These are phyloP conservation scores for Mortierella polycephala DNA, from an alignment of 371 early-diverging fungal species.

Conservation along the genomic window DNA sequence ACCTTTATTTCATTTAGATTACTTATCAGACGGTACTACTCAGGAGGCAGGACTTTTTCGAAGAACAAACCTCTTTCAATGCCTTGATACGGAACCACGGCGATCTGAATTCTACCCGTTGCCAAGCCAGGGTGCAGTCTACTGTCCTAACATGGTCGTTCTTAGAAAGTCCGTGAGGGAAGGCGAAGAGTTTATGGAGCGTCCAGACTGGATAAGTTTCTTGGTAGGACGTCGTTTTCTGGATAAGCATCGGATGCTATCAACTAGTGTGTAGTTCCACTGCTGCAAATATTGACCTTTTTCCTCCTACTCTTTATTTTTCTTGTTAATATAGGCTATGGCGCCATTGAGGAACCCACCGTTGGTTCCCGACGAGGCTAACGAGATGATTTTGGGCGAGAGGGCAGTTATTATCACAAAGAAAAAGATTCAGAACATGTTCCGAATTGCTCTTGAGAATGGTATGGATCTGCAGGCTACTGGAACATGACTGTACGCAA, in stretches of 20 bases:
- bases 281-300: no score
- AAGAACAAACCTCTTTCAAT: constrained; percentile 56
- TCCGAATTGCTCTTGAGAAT: constrained; percentile 51
- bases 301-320: background rate
- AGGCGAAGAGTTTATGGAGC: constrained; percentile 48
- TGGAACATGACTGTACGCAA: no score
- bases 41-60: constrained; percentile 61
- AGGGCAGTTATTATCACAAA: constrained; percentile 41
- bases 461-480: constrained; percentile 10
- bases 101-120: constrained; percentile 56
- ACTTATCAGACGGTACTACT: constrained; percentile 50
- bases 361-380: constrained; percentile 33
- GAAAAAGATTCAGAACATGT: constrained; percentile 54
- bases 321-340: constrained; percentile 24
- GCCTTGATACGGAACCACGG: constrained; percentile 54
- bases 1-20: constrained; percentile 30
- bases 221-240: constrained; percentile 33
- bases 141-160: constrained; percentile 58
- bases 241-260: no score
- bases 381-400: constrained; percentile 46
- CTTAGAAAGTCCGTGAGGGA: constrained; percentile 48
- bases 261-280: no score
- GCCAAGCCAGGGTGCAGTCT: constrained; percentile 54
- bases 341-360: constrained; percentile 50
- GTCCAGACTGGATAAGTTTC: constrained; percentile 58